These are phyloP conservation scores for Tilletia caries DNA, from an alignment of 1,284 basidiomycete genomes.

Conservation along the genomic window DNA sequence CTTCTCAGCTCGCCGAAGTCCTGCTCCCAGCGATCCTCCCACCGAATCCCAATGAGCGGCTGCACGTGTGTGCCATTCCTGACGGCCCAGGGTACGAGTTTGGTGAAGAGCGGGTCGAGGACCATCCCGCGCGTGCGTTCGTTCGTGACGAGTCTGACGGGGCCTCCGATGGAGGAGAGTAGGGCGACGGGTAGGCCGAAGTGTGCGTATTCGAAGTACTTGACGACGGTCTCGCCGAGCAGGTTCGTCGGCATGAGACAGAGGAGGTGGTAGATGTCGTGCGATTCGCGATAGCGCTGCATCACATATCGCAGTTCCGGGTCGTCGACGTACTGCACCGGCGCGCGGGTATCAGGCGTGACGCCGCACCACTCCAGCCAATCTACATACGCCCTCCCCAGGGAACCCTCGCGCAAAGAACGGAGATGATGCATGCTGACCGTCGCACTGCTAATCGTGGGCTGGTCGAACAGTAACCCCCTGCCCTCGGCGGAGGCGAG, in stretches of 20 bases:
- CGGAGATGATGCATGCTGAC: constrained; percentile 69
- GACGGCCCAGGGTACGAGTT: constrained; percentile 13
- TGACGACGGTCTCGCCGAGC: constrained; percentile 89
- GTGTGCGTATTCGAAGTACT: constrained; percentile 91
- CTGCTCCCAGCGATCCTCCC: constrained; percentile 91
- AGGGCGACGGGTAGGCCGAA: constrained; percentile 84
- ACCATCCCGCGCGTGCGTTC: constrained; percentile 12
- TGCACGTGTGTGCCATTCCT: constrained; percentile 39
- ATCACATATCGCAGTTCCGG: constrained; percentile 71
- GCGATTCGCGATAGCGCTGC: constrained; percentile 95
- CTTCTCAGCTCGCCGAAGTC: constrained; percentile 72
- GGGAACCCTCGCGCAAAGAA: constrained; percentile 71
- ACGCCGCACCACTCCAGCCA: constrained; percentile 88
- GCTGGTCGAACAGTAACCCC: constrained; percentile 75
- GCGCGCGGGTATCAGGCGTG: constrained; percentile 90
- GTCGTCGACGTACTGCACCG: constrained; percentile 87
- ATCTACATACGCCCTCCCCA: constrained; percentile 80
- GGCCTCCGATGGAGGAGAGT: constrained; percentile 73
- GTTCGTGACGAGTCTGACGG: constrained; percentile 44
- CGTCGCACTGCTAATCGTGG: constrained; percentile 73
- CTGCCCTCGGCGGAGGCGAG: constrained; percentile 62
- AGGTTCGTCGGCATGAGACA: constrained; percentile 82
- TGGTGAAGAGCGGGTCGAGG: constrained; percentile 12
- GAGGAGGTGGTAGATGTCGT: constrained; percentile 88
- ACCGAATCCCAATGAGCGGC: constrained; percentile 84